These are phyloP conservation scores for Neurospora sp. DNA, from an alignment of 495 filamentous ascomycete species.

Conservation along the genomic window DNA sequence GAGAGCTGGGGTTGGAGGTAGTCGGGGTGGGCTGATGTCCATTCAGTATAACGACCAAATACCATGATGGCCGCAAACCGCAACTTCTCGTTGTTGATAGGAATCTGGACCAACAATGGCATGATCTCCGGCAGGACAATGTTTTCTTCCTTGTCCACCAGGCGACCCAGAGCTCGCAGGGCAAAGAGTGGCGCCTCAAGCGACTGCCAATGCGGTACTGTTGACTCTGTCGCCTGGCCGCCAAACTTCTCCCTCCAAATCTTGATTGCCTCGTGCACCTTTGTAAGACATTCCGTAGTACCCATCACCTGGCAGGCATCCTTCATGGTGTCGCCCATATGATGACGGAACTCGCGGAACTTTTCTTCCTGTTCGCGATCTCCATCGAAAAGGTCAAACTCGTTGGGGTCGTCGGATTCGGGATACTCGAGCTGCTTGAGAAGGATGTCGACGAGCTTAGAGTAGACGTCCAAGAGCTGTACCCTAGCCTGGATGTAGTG, in stretches of 20 bases:
- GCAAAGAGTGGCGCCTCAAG: conserved; percentile 92
- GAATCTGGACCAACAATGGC: conserved; percentile 84
- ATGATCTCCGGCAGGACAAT: conserved; percentile 82
- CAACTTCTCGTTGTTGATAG: conserved; percentile 91
- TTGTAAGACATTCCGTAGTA: conserved; percentile 76
- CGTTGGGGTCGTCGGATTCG: conserved; percentile 56
- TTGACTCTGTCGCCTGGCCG: conserved; percentile 54
- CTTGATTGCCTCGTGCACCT: conserved; percentile 75
- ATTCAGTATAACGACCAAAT: conserved; percentile 91
- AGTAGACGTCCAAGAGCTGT: conserved; percentile 67
- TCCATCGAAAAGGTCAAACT: conserved; percentile 84
- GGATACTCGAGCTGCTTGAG: conserved; percentile 87
- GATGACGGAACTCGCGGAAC: conserved; percentile 90
- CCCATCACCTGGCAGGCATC: conserved; percentile 95
- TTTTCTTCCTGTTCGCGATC: conserved; percentile 95
- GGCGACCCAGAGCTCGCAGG: conserved; percentile 92
- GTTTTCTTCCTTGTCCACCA: conserved; percentile 84
- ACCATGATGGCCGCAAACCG: conserved; percentile 97
- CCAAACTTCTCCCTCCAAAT: conserved; percentile 78
- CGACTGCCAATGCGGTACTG: conserved; percentile 94
- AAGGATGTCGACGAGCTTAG: conserved; percentile 85
- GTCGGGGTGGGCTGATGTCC: conserved; percentile 89
- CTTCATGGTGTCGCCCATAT: conserved; percentile 97
- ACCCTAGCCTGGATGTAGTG: conserved; percentile 74
- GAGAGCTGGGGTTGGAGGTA: conserved; percentile 84